Conservation (phyloP, 257 asterid species). For the Solanum megistacrolobum region DNA sequence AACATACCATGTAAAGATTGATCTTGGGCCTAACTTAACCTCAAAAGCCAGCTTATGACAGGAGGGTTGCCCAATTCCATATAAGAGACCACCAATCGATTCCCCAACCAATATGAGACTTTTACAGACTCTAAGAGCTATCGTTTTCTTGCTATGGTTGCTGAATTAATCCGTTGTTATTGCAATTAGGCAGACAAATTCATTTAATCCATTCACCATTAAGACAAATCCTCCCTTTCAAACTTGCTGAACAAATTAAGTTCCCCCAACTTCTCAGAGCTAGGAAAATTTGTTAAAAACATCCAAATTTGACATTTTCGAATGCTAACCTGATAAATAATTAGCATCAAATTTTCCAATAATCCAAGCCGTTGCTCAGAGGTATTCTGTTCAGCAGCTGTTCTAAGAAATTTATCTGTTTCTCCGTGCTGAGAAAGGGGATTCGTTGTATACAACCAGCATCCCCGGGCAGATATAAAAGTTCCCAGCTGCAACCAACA, state of each 20-base stretch:
- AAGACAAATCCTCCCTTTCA: not conserved
- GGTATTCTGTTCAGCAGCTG: conserved; percentile 14
- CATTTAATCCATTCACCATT: not conserved
- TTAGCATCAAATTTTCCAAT: conserved; percentile 34
- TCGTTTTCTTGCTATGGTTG: not conserved
- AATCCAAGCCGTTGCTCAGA: conserved; percentile 32
- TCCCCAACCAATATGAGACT: not conserved
- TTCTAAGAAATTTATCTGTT: conserved; percentile 23
- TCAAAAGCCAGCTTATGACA: not conserved
- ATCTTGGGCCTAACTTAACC: not conserved
- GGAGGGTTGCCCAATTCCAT: not conserved
- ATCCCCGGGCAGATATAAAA: conserved; percentile 51
- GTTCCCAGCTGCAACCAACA: conserved; percentile 46
- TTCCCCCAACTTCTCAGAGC: not conserved
- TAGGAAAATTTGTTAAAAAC: not conserved
- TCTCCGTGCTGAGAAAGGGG: conserved; percentile 16
- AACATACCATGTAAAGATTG: not conserved
- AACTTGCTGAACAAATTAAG: not conserved
- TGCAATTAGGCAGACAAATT: not conserved
- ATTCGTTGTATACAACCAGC: conserved; percentile 22
- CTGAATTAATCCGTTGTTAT: not conserved
- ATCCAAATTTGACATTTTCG: not conserved
- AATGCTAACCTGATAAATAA: conserved; percentile 45
- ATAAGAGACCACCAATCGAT: not conserved
- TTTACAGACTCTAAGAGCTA: not conserved